Conservation (phyloP, 139 green algal genomes). For the Trebouxia sp. region DNA sequence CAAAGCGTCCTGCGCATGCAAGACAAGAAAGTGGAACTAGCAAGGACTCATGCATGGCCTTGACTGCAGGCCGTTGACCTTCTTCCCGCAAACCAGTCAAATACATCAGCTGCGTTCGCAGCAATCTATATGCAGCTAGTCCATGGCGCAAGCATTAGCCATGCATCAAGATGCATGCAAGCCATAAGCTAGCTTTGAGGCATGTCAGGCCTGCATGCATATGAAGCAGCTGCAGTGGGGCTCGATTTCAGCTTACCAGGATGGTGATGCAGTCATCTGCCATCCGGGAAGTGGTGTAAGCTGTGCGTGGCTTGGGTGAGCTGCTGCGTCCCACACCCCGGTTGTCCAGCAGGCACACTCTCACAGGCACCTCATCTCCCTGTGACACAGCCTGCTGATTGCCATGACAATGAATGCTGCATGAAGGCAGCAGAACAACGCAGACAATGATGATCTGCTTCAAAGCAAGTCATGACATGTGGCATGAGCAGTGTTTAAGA, state of each 20-base stretch:
- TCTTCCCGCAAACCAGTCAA: no score
- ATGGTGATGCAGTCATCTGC: conserved; percentile 48
- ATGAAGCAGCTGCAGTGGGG: no score
- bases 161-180: no score
- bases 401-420: neutral
- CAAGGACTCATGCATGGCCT: neutral
- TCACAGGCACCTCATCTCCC: neutral
- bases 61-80: neutral
- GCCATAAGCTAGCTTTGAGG: neutral
- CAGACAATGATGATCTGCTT: no score
- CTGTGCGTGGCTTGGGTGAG: conserved; percentile 7
- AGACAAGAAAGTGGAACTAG: neutral
- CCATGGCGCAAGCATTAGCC: no score
- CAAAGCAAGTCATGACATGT: neutral
- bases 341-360: conserved; percentile 57
- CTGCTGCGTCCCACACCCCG: conserved; percentile 58
- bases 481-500: no score
- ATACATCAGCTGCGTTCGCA: no score
- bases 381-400: neutral
- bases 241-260: conserved; percentile 32
- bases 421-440: neutral
- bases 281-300: conserved; percentile 62
- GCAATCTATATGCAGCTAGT: no score
- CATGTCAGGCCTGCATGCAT: neutral
- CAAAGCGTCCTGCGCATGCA: conserved; percentile 57